phyloP scores from a whole-genome alignment of 768 basidiomycete species.

The Boletus fagicola region DNA sequence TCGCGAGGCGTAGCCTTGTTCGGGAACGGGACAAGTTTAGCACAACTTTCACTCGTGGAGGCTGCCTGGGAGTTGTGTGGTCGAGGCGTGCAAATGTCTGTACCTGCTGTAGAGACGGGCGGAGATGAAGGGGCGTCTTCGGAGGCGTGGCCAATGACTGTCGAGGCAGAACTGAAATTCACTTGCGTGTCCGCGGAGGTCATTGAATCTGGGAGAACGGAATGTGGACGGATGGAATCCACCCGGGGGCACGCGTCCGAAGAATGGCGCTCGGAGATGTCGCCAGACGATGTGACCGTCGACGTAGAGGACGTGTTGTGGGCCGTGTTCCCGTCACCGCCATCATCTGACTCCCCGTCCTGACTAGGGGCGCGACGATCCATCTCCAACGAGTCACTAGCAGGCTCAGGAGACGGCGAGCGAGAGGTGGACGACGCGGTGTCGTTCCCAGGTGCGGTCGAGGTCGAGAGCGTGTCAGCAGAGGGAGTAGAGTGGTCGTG shows the following conservation, averaged over 20 bases:
- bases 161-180: conserved; percentile 4
- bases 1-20: conserved; percentile 18
- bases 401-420: conserved; percentile 21
- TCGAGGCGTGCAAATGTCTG: conserved; percentile 5
- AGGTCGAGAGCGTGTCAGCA: conserved; percentile 8
- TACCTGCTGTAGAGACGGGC: not conserved
- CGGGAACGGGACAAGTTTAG: conserved; percentile 22
- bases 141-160: not conserved
- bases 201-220: not conserved
- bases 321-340: not conserved
- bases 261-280: conserved; percentile 7
- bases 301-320: conserved; percentile 1
- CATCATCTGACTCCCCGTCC: conserved; percentile 7
- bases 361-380: not conserved
- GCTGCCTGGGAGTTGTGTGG: conserved; percentile 13
- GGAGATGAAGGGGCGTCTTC: conserved; percentile 19
- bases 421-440: conserved; percentile 19
- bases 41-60: conserved; percentile 6
- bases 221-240: not conserved
- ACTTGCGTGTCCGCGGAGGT: conserved; percentile 1
- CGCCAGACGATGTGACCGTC: not conserved
- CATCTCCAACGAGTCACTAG: not conserved
- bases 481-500: conserved; percentile 4
- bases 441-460: conserved; percentile 12
- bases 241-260: not conserved